Base-by-base conservation (phyloP, 2,329 filamentous ascomycete species). In the Colletotrichum higginsianum region DNA sequence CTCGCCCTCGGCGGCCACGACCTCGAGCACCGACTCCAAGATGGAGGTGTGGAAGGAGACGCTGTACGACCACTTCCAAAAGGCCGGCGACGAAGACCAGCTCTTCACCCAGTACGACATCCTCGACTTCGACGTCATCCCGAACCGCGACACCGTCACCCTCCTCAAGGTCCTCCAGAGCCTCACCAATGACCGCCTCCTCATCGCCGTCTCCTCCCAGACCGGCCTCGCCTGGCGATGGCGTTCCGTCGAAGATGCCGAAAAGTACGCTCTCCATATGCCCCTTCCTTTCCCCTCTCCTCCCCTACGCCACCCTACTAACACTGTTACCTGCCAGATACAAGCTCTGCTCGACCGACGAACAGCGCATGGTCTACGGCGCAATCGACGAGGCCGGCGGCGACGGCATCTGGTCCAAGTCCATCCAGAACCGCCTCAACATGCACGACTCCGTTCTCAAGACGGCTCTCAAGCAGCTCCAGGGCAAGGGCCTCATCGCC, bases 321-420 rank as follows among this genome's bases (percentile, higher is more conserved):
- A 47, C 57, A 40, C n/a, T 8, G 35, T 12, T 18, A n/a, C 8
- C 26, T 61, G 18, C 7, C 74, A 91, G 89, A 76, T 91, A 90
- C 80, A 88, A 87, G 75, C 84, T 85, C 72, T 87, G 90, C 73
- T 83, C 85, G 57, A 89, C 90, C 72, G 90, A 96, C 78, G 96
- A 98, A 76, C 89, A 92, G 82, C 89, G 91, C 78, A 88, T 98
- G 79, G 93, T 98, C 35, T 98, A 97, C 87, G 90, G 91, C 75
- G 90, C 94, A 76, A 96, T 99, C 79, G 96, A 98, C 82, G 92
- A 94, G 76, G 92, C 93, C 40, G 94, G 93, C 74, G 89, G 90
- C 75, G 93, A 94, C 77, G 96, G 96, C 72, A 94, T 98, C 78
- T 99, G 96, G 96, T 92, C 93, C 73, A 94, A 94, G 80, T 93